Percentiles rank a stretch among this genome's conserved stretches.
phyloP scores from a whole-genome alignment of 108 stramenopile species.

The Cyclotella kingstonii region DNA sequence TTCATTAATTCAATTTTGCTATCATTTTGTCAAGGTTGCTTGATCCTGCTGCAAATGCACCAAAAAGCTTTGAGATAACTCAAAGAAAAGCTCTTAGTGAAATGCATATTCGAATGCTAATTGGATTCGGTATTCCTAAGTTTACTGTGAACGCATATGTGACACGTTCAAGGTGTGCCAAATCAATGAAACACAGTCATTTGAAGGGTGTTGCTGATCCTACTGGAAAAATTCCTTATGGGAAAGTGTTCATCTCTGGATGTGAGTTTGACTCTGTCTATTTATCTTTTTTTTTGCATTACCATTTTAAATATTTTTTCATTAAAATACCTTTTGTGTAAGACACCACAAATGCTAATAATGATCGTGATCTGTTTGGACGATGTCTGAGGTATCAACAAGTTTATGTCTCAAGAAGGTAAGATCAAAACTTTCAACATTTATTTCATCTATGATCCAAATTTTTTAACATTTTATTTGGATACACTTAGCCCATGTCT shows the following conservation, averaged over 20 bases:
- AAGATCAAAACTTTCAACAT: background rate
- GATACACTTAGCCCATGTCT: slow-evolving; percentile 7
- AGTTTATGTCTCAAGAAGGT: background rate
- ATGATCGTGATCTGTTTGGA: background rate
- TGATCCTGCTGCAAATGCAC: slow-evolving; percentile 21
- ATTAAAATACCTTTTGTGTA: background rate
- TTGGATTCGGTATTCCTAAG: background rate
- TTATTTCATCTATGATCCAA: slow-evolving; percentile 14
- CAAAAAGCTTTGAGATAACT: background rate
- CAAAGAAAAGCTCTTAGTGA: background rate
- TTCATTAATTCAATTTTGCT: slow-evolving; percentile 3
- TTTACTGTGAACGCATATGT: background rate
- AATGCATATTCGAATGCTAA: background rate
- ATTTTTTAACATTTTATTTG: slow-evolving; percentile 9
- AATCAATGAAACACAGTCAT: slow-evolving; percentile 1
- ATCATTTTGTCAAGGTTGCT: slow-evolving; percentile 8
- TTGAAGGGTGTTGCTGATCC: slow-evolving; percentile 23
- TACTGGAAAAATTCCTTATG: slow-evolving; percentile 17
- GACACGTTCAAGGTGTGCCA: background rate
- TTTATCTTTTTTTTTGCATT: too few species aligned
- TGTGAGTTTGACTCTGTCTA: too few species aligned
- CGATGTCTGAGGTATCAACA: background rate
- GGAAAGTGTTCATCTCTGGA: slow-evolving; percentile 6
- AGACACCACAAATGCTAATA: background rate
- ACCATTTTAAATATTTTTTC: background rate